These are phyloP conservation scores for Xylaria curta DNA, from an alignment of 495 filamentous ascomycete genomes.

Conservation along the genomic window DNA sequence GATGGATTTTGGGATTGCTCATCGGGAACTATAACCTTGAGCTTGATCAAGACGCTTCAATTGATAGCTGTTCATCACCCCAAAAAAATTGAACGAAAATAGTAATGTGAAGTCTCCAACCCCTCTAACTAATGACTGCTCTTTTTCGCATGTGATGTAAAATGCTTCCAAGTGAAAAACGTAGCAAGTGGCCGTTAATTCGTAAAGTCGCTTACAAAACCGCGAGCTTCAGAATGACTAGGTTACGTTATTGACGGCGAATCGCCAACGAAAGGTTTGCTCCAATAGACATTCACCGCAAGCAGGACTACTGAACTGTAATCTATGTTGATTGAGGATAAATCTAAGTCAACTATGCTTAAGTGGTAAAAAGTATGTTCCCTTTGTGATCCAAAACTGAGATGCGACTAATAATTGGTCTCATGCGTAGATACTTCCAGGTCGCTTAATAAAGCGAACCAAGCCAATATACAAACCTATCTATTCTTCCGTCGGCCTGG, in stretches of 20 bases:
- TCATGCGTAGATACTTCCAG: background rate
- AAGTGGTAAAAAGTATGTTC: background rate
- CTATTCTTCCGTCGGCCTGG: conserved; percentile 4
- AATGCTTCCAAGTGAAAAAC: background rate
- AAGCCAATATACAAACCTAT: conserved; percentile 2
- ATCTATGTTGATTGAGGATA: background rate
- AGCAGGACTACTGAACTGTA: background rate
- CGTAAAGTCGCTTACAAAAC: background rate
- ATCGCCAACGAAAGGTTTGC: background rate
- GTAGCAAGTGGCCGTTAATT: background rate
- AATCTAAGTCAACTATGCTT: background rate
- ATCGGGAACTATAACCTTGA: too few relatives aligned
- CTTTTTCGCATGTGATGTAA: background rate
- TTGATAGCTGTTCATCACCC: too few relatives aligned
- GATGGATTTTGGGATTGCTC: too few relatives aligned
- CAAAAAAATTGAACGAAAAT: too few relatives aligned
- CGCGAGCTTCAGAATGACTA: background rate
- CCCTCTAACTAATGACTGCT: too few relatives aligned
- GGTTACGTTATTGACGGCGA: background rate
- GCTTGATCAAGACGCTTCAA: too few relatives aligned
- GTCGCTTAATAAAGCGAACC: background rate
- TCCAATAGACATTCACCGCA: background rate
- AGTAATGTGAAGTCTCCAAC: too few relatives aligned
- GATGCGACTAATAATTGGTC: background rate
- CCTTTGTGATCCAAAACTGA: background rate